phyloP scores from a whole-genome alignment of 192 early-diverging fungal species.

The Entomortierella chlamydospora region DNA sequence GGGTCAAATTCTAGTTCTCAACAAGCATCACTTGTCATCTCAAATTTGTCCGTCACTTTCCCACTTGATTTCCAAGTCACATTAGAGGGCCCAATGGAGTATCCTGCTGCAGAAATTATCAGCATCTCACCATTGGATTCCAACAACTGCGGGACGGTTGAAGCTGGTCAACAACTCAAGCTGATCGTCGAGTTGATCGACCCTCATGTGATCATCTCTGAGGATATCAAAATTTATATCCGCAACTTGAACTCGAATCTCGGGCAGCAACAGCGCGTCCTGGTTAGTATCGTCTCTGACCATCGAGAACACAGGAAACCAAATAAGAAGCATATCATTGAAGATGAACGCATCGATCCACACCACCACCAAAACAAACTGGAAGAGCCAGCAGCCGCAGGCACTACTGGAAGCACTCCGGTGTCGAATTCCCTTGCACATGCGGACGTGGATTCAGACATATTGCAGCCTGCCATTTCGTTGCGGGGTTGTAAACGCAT shows the following conservation, averaged over 20 bases:
- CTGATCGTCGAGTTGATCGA: slow-evolving; percentile 71
- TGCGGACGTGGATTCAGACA: slow-evolving; percentile 19
- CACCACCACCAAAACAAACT: slow-evolving; percentile 51
- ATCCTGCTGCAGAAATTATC: slow-evolving; percentile 71
- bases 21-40: slow-evolving; percentile 61
- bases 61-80: slow-evolving; percentile 75
- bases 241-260: slow-evolving; percentile 74
- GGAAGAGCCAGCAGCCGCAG: slow-evolving; percentile 5
- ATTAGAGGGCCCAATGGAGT: slow-evolving; percentile 82
- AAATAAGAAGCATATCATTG: slow-evolving; percentile 28
- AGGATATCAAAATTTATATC: slow-evolving; percentile 79
- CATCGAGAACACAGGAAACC: slow-evolving; percentile 41
- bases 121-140: slow-evolving; percentile 67
- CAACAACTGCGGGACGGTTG: slow-evolving; percentile 70
- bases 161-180: slow-evolving; percentile 66
- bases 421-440: neutral
- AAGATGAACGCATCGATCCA: slow-evolving; percentile 43
- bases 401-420: neutral
- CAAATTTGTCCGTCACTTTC: slow-evolving; percentile 73
- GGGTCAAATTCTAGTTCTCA: slow-evolving; percentile 45
- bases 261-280: slow-evolving; percentile 67
- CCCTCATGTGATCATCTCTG: slow-evolving; percentile 75
- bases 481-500: slow-evolving; percentile 79
- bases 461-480: slow-evolving; percentile 58
- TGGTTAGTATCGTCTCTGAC: slow-evolving; percentile 71